Conservation (phyloP, 139 green algal genomes). For the Micractinium sp. region DNA sequence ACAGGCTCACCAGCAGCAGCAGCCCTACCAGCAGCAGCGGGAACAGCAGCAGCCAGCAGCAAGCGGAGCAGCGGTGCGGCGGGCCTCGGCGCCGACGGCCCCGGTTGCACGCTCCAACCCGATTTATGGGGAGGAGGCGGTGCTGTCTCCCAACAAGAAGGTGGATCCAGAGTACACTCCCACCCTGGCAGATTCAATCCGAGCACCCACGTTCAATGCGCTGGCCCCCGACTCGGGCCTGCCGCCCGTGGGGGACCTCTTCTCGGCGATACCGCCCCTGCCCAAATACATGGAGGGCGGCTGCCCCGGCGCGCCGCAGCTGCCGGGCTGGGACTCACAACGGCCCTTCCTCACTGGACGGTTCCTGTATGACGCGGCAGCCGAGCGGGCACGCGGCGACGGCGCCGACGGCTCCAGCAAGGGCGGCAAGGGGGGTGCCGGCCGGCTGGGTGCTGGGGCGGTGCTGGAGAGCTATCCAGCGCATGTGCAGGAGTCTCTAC, state of each 20-base stretch:
- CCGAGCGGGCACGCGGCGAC: not conserved
- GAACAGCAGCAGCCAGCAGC: constrained; percentile 7
- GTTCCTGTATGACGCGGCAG: constrained; percentile 21
- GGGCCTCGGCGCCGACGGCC: not conserved
- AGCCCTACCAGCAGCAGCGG: constrained; percentile 11
- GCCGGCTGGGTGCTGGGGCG: not conserved
- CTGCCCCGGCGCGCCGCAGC: not conserved
- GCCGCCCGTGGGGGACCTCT: constrained; percentile 48
- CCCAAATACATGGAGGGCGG: not conserved
- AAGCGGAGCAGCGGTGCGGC: not conserved
- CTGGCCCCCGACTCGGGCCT: constrained; percentile 23
- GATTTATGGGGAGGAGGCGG: constrained; percentile 30
- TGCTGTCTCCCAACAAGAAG: constrained; percentile 19
- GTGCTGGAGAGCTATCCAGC: constrained; percentile 3
- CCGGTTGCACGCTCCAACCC: constrained; percentile 15
- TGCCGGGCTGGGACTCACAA: constrained; percentile 31
- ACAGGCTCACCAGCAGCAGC: not conserved
- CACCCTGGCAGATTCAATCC: constrained; percentile 28
- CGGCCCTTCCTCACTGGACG: constrained; percentile 40
- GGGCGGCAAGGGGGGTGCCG: not conserved
- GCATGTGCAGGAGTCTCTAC: constrained; percentile 3
- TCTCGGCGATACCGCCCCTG: not conserved
- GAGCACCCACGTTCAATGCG: constrained; percentile 3
- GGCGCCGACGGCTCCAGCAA: not conserved
- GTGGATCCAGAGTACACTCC: constrained; percentile 27